Percentiles rank a stretch among this genome's conserved stretches.
Conservation (phyloP, 805 yeast species). For the Ogataea pignaliae region DNA sequence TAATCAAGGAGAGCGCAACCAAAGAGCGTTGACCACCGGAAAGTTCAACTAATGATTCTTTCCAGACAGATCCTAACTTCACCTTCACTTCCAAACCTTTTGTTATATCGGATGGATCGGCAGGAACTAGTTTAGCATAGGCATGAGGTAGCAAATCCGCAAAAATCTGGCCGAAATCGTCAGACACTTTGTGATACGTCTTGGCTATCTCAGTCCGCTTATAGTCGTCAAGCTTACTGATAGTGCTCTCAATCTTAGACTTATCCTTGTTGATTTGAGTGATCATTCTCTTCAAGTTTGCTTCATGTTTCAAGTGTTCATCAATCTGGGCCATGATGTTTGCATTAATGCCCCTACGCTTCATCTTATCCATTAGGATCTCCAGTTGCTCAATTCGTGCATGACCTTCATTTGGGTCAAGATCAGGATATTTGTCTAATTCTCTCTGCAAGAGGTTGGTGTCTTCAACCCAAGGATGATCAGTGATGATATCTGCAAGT, state of each 20-base stretch:
- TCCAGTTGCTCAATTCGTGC: constrained; percentile 51
- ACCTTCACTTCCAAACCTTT: constrained; percentile 90
- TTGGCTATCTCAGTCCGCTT: constrained; percentile 76
- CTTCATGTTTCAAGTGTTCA: constrained; percentile 83
- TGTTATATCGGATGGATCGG: constrained; percentile 76
- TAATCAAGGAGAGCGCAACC: constrained; percentile 84
- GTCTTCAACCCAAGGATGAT: constrained; percentile 73
- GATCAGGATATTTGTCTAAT: constrained; percentile 56
- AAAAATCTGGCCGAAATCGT: constrained; percentile 87
- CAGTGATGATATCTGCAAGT: constrained; percentile 43
- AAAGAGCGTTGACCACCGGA: constrained; percentile 97
- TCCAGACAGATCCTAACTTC: constrained; percentile 89
- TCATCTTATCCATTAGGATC: constrained; percentile 63
- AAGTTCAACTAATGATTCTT: constrained; percentile 87
- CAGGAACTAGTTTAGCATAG: constrained; percentile 82
- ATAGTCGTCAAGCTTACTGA: constrained; percentile 76
- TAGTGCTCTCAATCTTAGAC: constrained; percentile 82
- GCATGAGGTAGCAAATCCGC: constrained; percentile 85
- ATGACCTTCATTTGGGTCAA: constrained; percentile 59
- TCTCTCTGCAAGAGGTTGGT: constrained; percentile 50
- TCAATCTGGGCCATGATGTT: constrained; percentile 90
- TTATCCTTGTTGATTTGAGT: constrained; percentile 86
- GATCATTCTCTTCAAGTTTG: constrained; percentile 71
- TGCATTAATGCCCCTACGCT: constrained; percentile 68
- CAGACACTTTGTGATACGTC: constrained; percentile 83